phyloP scores from a whole-genome alignment of 176 grass and related monocot species.

The bread wheat (Triticum aestivum) region DNA sequence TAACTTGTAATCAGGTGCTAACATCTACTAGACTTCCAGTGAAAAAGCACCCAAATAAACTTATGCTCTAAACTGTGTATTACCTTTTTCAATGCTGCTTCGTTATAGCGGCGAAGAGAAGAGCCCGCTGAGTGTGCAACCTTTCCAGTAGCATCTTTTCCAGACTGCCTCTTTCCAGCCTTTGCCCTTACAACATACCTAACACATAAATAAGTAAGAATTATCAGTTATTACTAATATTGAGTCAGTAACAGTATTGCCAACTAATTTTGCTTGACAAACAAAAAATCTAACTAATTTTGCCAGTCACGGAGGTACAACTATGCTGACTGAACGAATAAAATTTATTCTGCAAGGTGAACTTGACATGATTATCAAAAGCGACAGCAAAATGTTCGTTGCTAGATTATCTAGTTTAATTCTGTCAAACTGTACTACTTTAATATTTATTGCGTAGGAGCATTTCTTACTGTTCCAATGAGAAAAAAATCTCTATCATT shows the following conservation, averaged over 20 bases:
- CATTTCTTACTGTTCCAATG: background rate
- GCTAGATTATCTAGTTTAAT: background rate
- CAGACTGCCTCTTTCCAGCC: constrained; percentile 92
- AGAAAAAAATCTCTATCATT: background rate
- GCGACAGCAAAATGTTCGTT: background rate
- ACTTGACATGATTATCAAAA: background rate
- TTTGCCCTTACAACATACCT: constrained; percentile 99
- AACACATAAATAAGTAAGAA: constrained; percentile 17
- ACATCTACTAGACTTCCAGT: background rate
- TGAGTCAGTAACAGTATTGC: background rate
- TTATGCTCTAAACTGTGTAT: background rate
- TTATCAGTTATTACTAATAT: constrained; percentile 1
- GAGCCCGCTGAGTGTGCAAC: constrained; percentile 89
- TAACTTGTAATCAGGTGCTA: constrained; percentile 12
- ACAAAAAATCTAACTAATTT: background rate
- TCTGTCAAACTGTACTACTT: background rate
- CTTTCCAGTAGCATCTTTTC: constrained; percentile 93
- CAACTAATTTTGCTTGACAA: background rate
- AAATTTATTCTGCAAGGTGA: background rate
- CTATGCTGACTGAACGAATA: background rate
- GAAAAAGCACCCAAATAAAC: constrained; percentile 9
- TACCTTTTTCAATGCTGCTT: constrained; percentile 92
- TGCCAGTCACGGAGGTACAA: background rate
- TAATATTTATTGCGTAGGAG: background rate
- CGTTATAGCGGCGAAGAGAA: constrained; percentile 82